Evolutionary conservation across 352 stramenopile genomes (phyloP).

Genomic region (Stramenopiles sp.): DNA sequence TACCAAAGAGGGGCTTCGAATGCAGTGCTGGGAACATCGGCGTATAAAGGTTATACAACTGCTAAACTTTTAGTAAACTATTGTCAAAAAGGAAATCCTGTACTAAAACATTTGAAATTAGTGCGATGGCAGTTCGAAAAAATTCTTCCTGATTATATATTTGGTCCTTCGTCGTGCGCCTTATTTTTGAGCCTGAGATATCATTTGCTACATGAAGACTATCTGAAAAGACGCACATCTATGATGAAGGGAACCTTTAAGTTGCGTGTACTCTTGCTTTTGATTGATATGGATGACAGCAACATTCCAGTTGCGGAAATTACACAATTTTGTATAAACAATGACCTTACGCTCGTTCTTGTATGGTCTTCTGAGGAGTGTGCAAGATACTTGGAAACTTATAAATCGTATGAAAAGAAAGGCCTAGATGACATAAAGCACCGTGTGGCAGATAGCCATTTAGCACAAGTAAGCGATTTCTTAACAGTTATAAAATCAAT

Average conservation of each 20-base stretch:
- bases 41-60: too few relatives aligned
- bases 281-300: slow-evolving; percentile 87
- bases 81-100: slow-evolving; percentile 72
- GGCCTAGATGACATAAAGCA: slow-evolving; percentile 78
- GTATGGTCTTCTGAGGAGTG: slow-evolving; percentile 73
- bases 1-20: too few relatives aligned
- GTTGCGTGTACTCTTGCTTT: slow-evolving; percentile 68
- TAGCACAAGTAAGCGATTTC: slow-evolving; percentile 66
- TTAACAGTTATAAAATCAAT: slow-evolving; percentile 64
- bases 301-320: slow-evolving; percentile 65
- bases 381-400: slow-evolving; percentile 83
- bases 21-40: too few relatives aligned
- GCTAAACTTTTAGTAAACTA: slow-evolving; percentile 41
- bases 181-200: slow-evolving; percentile 71
- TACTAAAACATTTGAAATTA: slow-evolving; percentile 74
- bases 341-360: slow-evolving; percentile 74
- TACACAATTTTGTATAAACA: slow-evolving; percentile 66
- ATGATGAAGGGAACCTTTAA: slow-evolving; percentile 62
- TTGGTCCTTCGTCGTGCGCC: slow-evolving; percentile 58
- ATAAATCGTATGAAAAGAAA: slow-evolving; percentile 85
- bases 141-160: slow-evolving; percentile 80
- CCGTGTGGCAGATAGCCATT: slow-evolving; percentile 63
- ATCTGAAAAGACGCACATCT: slow-evolving; percentile 67
- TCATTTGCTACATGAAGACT: slow-evolving; percentile 57
- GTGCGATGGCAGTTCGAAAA: slow-evolving; percentile 68